A percentile compares a stretch with the other conserved stretches of the same genome.
Evolutionary conservation across 31 red algal genomes (phyloP).

Genomic region (Endocladia muricata): DNA sequence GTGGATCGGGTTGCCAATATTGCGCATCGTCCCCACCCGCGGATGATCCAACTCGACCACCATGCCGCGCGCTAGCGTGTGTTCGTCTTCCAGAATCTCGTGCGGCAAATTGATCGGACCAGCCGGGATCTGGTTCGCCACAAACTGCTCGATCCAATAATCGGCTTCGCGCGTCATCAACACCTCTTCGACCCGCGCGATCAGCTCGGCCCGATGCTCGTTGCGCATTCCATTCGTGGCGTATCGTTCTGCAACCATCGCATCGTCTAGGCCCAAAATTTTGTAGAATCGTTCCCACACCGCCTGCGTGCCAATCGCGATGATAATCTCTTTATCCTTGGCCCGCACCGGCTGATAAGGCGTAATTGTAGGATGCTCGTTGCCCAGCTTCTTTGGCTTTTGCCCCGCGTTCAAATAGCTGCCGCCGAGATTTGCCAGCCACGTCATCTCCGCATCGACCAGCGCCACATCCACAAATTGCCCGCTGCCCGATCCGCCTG

Average conservation of each 20-base stretch:
- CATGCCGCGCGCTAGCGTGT: neutral
- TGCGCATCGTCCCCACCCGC: neutral
- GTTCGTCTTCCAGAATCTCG: neutral
- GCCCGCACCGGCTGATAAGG: neutral
- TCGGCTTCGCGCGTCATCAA: neutral
- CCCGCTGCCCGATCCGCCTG: no score
- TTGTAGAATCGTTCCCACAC: neutral
- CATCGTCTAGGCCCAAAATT: neutral
- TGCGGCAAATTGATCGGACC: neutral
- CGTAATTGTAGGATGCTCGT: neutral
- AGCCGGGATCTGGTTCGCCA: neutral
- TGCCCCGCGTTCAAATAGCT: neutral
- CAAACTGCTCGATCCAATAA: neutral
- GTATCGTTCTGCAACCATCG: neutral
- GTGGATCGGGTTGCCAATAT: neutral
- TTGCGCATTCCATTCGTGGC: neutral
- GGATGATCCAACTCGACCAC: neutral
- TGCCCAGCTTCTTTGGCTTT: neutral
- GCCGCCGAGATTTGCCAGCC: neutral
- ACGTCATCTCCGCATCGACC: neutral
- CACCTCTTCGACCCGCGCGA: neutral
- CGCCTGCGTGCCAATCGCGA: neutral
- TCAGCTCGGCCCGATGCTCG: neutral
- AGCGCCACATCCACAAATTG: neutral
- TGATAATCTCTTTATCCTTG: neutral